A percentile compares a stretch with the other conserved stretches of the same genome.
Conservation (phyloP, 352 stramenopile species). For the Elongisporangium undulatum region DNA sequence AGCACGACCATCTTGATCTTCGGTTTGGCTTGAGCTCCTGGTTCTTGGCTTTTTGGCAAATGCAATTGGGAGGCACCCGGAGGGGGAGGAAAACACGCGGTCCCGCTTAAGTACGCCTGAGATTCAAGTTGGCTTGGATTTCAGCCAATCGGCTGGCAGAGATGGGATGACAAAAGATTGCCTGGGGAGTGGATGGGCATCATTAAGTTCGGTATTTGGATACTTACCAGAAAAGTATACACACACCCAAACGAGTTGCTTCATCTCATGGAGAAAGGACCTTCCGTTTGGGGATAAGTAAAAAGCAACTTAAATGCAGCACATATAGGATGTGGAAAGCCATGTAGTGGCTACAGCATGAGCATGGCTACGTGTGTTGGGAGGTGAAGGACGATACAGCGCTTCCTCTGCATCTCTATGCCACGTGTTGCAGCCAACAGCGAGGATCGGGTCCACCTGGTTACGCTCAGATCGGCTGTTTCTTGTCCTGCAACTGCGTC, state of each 20-base stretch:
- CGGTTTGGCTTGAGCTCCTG: constrained; percentile 6
- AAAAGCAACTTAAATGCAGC: no score
- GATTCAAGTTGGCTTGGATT: constrained; percentile 15
- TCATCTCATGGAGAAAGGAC: neutral
- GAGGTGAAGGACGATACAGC: no score
- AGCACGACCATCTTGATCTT: constrained; percentile 57
- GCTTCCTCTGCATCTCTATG: neutral
- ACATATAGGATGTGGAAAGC: no score
- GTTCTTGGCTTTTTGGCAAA: constrained; percentile 52
- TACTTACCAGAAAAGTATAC: neutral
- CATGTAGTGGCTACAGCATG: neutral
- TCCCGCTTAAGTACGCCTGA: constrained; percentile 34
- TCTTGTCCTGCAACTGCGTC: neutral
- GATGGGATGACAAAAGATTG: neutral
- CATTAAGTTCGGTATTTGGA: neutral
- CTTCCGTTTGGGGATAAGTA: neutral
- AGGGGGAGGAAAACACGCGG: constrained; percentile 15
- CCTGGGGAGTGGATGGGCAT: neutral
- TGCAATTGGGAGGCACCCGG: constrained; percentile 17
- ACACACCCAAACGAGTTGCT: neutral
- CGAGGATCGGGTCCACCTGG: neutral
- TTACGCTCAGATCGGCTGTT: constrained; percentile 2
- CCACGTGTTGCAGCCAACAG: neutral
- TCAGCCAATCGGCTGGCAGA: constrained; percentile 18
- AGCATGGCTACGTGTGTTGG: no score